phyloP scores from a whole-genome alignment of 2,329 filamentous ascomycete genomes.

The Aaosphaeria pasadenensis region DNA sequence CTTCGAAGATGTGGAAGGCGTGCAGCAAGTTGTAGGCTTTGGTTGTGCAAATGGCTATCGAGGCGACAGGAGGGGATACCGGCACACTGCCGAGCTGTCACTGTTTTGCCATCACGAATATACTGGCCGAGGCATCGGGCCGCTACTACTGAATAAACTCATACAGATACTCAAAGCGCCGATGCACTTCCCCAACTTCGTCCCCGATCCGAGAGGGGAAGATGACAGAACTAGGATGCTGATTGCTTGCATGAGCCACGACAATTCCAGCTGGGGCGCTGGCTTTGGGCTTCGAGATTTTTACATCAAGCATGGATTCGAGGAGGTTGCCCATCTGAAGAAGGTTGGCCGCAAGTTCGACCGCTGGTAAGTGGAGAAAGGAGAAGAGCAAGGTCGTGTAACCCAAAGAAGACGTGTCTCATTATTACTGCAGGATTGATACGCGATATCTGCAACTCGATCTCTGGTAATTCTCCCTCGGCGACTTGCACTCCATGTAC shows the following conservation, averaged over 20 bases:
- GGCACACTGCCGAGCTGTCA: constrained; percentile 39
- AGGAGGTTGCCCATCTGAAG: constrained; percentile 37
- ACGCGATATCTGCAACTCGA: constrained; percentile 18
- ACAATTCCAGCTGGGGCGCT: constrained; percentile 27
- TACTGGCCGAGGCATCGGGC: constrained; percentile 30
- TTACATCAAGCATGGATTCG: constrained; percentile 40
- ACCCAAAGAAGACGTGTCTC: constrained; percentile 4
- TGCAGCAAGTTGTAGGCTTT: constrained; percentile 31
- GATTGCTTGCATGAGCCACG: constrained; percentile 39
- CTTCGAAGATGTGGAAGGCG: constrained; percentile 8
- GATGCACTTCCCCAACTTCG: constrained; percentile 10
- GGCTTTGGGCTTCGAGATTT: constrained; percentile 35
- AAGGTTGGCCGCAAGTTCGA: constrained; percentile 39
- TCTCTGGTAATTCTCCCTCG: background rate
- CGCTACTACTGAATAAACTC: constrained; percentile 26
- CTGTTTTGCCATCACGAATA: constrained; percentile 39
- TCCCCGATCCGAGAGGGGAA: constrained; percentile 5
- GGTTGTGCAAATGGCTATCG: constrained; percentile 36
- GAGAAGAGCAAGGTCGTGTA: constrained; percentile 6
- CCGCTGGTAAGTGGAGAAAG: constrained; percentile 25
- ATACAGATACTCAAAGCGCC: constrained; percentile 22
- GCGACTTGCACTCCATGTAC: no score
- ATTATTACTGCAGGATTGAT: constrained; percentile 15
- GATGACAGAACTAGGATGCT: constrained; percentile 28
- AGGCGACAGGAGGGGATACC: constrained; percentile 35